Evolutionary conservation across 148 eudicot genomes (phyloP).

Genomic region (Dianthus caryophyllus): DNA sequence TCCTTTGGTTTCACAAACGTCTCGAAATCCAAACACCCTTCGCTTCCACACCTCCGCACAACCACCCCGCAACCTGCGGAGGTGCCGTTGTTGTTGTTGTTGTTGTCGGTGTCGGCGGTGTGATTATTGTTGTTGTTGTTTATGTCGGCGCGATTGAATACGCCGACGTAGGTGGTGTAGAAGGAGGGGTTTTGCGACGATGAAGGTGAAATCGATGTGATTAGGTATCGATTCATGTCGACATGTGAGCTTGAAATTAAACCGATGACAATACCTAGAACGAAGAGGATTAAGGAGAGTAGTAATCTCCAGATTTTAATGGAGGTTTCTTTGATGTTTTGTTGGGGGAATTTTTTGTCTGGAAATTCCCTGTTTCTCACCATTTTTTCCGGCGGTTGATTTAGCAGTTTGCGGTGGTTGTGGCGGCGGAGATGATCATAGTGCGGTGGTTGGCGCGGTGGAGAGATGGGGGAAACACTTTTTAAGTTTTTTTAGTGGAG

Average conservation of each 20-base stretch:
- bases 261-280: constrained; percentile 64
- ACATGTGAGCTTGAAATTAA: constrained; percentile 61
- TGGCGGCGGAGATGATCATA: not conserved
- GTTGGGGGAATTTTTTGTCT: not conserved
- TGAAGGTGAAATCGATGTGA: not conserved
- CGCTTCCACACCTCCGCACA: constrained; percentile 21
- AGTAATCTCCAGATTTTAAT: constrained; percentile 40
- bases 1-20: constrained; percentile 38
- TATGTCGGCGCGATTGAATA: no score
- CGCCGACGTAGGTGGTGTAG: constrained; percentile 18
- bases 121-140: not conserved
- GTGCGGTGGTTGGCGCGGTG: constrained; percentile 12
- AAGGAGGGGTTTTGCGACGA: constrained; percentile 24
- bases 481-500: no score
- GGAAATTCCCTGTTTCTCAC: not conserved
- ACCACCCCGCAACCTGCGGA: no score
- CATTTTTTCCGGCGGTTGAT: not conserved
- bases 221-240: constrained; percentile 38
- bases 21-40: constrained; percentile 40
- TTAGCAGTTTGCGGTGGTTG: no score
- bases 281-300: constrained; percentile 45
- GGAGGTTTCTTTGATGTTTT: constrained; percentile 45
- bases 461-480: constrained; percentile 1
- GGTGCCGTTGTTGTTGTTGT: not conserved
- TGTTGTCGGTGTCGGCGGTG: no score